Base-by-base conservation (phyloP, 495 filamentous ascomycete species). In the Talaromyces wortmannii region DNA sequence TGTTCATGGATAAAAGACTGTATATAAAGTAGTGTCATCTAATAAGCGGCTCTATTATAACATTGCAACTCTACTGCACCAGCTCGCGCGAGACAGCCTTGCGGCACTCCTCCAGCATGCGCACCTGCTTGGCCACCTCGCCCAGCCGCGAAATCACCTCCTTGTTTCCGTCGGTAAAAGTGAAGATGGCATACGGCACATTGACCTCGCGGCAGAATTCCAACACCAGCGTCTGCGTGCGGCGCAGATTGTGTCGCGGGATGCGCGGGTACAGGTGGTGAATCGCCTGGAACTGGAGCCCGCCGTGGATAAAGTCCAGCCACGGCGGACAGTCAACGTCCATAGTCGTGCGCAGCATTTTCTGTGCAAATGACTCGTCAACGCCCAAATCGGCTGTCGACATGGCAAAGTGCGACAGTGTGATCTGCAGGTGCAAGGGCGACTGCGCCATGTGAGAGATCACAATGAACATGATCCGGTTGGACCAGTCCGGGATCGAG, bases 311-410 rank as follows among this genome's bases (percentile, higher is more conserved):
- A 67, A 95, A 98, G 63, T 98, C 94, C 15, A 98, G 77, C 94
- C 94, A 98, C 31, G 83, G 75, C 1, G 94, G 90, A 66, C 94
- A 98, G 66, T 96, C 92, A 15, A 98, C 87, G 57, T 98, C 94
- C 94, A 97, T 97, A 7, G 94, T 97, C 10, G 94, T 98, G 55
- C 94, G 82, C 49, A 98, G 79, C 94, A 97, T 97, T 69, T 87
- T 90, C 73, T 98, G 94, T 3, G 94, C 86, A 67, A 97, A 98
- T 12, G 88, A 92, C 71, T 98, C 94, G 53, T 84, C 75, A 4
- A 85, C 78, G 1, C 94, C 94, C 29, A 96, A 75, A 61, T 97
- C 94, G 7, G 90, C 82, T 1, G 94, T 97, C 59, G 86, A 91
- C 94, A 97, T 98, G 55, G 91, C 90, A 67, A 96, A 98, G 71